Percentiles rank a stretch among this genome's conserved stretches.
Evolutionary conservation across 768 basidiomycete species (phyloP).

Genomic region (Boletus rubescentipes): DNA sequence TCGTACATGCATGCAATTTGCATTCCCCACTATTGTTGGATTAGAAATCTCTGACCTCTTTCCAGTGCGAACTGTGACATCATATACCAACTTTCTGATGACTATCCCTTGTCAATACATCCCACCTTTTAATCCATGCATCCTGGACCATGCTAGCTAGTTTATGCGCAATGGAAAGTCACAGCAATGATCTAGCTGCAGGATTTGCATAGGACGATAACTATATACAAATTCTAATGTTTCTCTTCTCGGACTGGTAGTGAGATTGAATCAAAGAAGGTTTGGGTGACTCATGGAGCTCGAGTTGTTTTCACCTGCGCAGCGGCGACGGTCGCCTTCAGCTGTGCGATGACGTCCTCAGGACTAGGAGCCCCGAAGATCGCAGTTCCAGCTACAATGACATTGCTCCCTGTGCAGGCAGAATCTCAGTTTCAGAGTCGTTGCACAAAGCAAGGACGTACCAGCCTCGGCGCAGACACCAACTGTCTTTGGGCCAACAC

Average conservation of each 20-base stretch:
- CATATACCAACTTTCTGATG: slow-evolving; percentile 32
- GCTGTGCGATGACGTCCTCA: slow-evolving; percentile 66
- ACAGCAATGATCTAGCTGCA: slow-evolving; percentile 11
- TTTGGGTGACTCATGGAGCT: slow-evolving; percentile 3
- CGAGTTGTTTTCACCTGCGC: slow-evolving; percentile 53
- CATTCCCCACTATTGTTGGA: slow-evolving; percentile 31
- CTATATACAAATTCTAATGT: slow-evolving; percentile 28
- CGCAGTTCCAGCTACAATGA: slow-evolving; percentile 96
- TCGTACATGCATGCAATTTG: slow-evolving; percentile 27
- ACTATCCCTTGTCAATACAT: slow-evolving; percentile 26
- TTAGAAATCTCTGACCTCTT: slow-evolving; percentile 26
- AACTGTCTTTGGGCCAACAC: slow-evolving; percentile 90
- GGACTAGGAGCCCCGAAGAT: slow-evolving; percentile 85
- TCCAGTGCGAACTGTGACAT: slow-evolving; percentile 27
- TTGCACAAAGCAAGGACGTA: slow-evolving; percentile 28
- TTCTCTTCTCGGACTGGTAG: neutral
- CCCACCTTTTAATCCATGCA: slow-evolving; percentile 17
- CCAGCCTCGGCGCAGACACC: slow-evolving; percentile 88
- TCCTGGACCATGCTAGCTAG: slow-evolving; percentile 19
- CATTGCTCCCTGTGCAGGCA: slow-evolving; percentile 76
- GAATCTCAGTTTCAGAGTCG: neutral
- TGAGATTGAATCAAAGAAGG: neutral
- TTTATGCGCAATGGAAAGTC: slow-evolving; percentile 8
- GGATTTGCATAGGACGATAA: slow-evolving; percentile 25
- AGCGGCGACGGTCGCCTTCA: slow-evolving; percentile 69